These are phyloP conservation scores for Thelephora ganbajun DNA, from an alignment of 768 basidiomycete species.

Conservation along the genomic window DNA sequence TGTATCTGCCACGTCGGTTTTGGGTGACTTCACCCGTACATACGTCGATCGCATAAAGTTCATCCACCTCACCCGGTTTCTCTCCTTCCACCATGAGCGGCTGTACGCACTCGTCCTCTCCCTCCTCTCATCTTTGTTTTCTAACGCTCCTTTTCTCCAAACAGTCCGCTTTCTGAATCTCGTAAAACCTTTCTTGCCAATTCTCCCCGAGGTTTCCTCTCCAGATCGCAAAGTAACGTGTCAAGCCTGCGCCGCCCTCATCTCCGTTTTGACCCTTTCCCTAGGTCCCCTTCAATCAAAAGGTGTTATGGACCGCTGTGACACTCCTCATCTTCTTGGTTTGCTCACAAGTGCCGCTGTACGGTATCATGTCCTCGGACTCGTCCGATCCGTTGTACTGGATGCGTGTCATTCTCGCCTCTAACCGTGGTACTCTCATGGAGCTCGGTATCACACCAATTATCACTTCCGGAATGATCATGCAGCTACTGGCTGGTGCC, in stretches of 20 bases:
- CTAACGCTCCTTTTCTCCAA: conserved; percentile 2
- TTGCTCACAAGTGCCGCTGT: conserved; percentile 97
- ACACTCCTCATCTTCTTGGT: conserved; percentile 99
- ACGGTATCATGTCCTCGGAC: conserved; percentile 99
- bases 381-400: conserved; percentile 98
- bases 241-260: conserved; percentile 1
- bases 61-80: conserved; percentile 3
- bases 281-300: conserved; percentile 96
- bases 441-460: conserved; percentile 98
- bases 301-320: conserved; percentile 96
- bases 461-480: conserved; percentile 98
- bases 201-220: conserved; percentile 94
- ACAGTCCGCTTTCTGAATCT: conserved; percentile 94
- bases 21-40: conserved; percentile 3
- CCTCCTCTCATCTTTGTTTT: background rate
- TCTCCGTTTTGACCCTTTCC: conserved; percentile 1
- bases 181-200: conserved; percentile 93
- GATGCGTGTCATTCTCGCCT: conserved; percentile 99
- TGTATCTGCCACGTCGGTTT: background rate
- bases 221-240: conserved; percentile 84
- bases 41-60: conserved; percentile 8
- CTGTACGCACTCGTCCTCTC: conserved; percentile 33
- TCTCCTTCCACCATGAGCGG: conserved; percentile 52
- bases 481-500: conserved; percentile 96
- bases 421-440: conserved; percentile 98